Evolutionary conservation across 2,329 filamentous ascomycete genomes (phyloP).

Genomic region (Elsinoe batatas): DNA sequence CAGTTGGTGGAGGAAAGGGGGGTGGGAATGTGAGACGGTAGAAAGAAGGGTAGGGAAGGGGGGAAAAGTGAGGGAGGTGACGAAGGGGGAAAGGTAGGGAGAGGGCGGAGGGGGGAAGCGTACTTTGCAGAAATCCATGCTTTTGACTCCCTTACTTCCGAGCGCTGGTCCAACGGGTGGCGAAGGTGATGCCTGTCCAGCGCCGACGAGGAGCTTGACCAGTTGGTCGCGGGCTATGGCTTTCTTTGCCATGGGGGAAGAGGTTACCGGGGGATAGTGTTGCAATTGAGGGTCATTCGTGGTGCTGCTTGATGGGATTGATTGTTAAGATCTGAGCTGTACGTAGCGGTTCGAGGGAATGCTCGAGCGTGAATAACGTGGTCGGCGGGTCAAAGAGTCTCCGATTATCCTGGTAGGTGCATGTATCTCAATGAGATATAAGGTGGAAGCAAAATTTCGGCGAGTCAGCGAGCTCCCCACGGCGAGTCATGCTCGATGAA

Average conservation of each 20-base stretch:
- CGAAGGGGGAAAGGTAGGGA: background rate
- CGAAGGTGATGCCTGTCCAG: slow-evolving; percentile 87
- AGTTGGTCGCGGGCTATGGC: slow-evolving; percentile 55
- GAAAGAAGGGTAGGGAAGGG: background rate
- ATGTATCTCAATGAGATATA: too few species aligned
- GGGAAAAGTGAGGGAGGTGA: background rate
- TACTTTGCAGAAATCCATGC: slow-evolving; percentile 99
- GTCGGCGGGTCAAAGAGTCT: background rate
- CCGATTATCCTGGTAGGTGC: too few species aligned
- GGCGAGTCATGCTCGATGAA: background rate
- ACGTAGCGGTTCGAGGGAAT: background rate
- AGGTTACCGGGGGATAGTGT: background rate
- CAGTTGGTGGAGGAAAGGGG: slow-evolving; percentile 5
- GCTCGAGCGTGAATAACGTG: background rate
- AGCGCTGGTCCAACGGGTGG: slow-evolving; percentile 93
- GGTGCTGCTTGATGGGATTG: too few species aligned
- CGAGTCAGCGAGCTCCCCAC: background rate
- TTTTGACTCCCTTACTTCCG: slow-evolving; percentile 96
- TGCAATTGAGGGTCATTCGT: too few species aligned
- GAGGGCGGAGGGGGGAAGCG: slow-evolving; percentile 14
- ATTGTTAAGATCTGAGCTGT: too few species aligned
- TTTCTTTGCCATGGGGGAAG: slow-evolving; percentile 41
- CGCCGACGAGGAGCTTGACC: slow-evolving; percentile 95
- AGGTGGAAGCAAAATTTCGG: background rate
- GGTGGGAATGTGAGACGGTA: background rate